Conservation (phyloP, 371 early-diverging fungal genomes). For the Mortierella sp. region DNA sequence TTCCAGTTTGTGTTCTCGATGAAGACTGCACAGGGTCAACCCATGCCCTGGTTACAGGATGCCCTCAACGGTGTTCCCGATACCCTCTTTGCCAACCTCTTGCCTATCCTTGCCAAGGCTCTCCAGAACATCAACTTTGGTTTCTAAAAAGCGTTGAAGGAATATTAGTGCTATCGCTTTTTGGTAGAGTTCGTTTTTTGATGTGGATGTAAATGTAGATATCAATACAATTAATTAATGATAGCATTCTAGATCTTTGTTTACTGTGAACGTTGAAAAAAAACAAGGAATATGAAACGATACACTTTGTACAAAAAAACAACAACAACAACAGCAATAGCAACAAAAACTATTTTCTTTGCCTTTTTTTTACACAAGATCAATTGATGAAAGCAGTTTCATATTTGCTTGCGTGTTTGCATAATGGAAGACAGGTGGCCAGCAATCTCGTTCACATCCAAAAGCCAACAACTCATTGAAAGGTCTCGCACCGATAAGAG, state of each 20-base stretch:
- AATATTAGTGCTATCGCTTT: not conserved
- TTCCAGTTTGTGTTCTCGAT: conserved; percentile 41
- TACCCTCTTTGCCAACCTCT: conserved; percentile 29
- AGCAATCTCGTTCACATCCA: too few species aligned
- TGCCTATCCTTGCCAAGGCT: conserved; percentile 59
- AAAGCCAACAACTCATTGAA: too few species aligned
- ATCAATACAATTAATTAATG: not conserved
- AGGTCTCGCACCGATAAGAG: too few species aligned
- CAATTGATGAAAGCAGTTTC: too few species aligned
- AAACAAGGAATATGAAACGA: not conserved
- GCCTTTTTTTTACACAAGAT: too few species aligned
- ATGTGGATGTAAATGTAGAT: not conserved
- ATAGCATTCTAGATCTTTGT: not conserved
- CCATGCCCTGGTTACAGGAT: conserved; percentile 63
- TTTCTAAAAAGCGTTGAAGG: not conserved
- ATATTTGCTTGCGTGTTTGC: too few species aligned
- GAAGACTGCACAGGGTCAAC: conserved; percentile 30
- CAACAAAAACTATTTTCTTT: too few species aligned
- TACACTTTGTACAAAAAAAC: not conserved
- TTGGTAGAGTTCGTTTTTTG: not conserved
- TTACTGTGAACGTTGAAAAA: not conserved
- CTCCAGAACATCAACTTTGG: conserved; percentile 36
- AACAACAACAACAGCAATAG: too few species aligned
- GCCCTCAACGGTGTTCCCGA: conserved; percentile 54
- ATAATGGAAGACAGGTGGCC: too few species aligned